Evolutionary conservation across 2,329 filamentous ascomycete species (phyloP), one percentile per base, ranked within the genome.

Genomic region (Fusarium guadeloupense): DNA sequence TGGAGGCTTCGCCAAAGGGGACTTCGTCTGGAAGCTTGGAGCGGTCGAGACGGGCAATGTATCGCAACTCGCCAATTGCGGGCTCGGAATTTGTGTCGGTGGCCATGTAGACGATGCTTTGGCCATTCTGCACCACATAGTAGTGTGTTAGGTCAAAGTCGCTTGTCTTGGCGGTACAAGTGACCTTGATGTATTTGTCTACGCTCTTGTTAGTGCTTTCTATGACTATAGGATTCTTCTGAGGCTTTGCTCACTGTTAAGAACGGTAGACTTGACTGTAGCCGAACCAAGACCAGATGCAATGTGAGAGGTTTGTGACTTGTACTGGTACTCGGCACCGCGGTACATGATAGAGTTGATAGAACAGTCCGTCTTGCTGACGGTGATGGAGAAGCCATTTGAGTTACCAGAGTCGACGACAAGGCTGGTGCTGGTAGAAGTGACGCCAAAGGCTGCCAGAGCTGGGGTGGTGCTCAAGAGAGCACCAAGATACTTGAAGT

Each of bases 261-360:
- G 64, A n/a, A 74, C 72, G 46, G 72, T 78, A 57, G 75, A 82
- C 44, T 77, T 81, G 8, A 89, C 85, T 9, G 80, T 83, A 8
- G 83, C 83, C 4, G 80, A 78, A 6, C 80, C 80, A 17, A 74
- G 72, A n/a, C 72, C 72, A n/a, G 74, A 76, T 3, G 80, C 80
- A 9, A 77, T 77, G 40, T 81, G 68, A 12, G 75, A 73, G 35
- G 72, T 75, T 42, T 71, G 69, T 20, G 69, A 70, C 40, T 62
- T 59, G 63, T 85, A 83, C 71, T 89, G 87, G 8, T 86, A 79
- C 69, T 89, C 84, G 37, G 79, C 78, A 55, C 84, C 82, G 20
- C 83, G 81, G 69, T 81, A 89, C 48, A 81, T 80, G 71, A 89
- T 84, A 1, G 85, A 88, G 13, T 81, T 87, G 71, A 89, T 85